These are phyloP conservation scores for Fusarium lateritium DNA, from an alignment of 2,329 filamentous ascomycete genomes.

Conservation along the genomic window DNA sequence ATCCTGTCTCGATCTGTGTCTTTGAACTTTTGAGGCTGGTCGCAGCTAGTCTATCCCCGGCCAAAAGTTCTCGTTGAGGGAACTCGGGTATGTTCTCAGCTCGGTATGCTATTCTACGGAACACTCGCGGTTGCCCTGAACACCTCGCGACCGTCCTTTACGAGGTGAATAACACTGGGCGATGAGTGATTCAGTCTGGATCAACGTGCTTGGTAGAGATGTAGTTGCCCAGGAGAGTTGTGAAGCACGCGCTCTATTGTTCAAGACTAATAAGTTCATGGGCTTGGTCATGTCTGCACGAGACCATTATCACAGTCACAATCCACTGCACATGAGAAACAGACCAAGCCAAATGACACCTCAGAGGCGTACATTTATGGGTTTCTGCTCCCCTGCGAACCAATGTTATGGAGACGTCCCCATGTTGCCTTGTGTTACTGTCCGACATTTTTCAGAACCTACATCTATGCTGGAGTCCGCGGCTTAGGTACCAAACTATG, in stretches of 20 bases:
- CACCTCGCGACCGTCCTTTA: constrained; percentile 22
- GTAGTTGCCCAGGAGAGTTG: constrained; percentile 37
- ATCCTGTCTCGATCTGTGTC: constrained; percentile 39
- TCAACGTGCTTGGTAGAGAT: constrained; percentile 7
- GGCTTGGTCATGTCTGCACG: constrained; percentile 29
- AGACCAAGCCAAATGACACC: not conserved
- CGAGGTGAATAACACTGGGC: constrained; percentile 15
- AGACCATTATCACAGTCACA: constrained; percentile 40
- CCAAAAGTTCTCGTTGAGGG: constrained; percentile 18
- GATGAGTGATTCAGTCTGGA: constrained; percentile 20
- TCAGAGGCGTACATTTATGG: too few species aligned
- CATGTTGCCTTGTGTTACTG: not conserved
- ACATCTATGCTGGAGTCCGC: too few species aligned
- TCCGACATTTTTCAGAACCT: too few species aligned
- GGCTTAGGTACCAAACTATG: too few species aligned
- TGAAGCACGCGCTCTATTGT: constrained; percentile 31
- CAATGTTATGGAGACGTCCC: not conserved
- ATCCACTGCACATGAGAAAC: constrained; percentile 19
- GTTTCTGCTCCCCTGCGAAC: not conserved
- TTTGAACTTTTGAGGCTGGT: constrained; percentile 30
- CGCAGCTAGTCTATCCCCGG: constrained; percentile 24
- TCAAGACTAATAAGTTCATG: not conserved
- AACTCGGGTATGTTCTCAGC: constrained; percentile 18
- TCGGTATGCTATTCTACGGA: constrained; percentile 7
- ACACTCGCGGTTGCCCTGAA: constrained; percentile 34